These are phyloP conservation scores for Ophiosphaerella narmari DNA, from an alignment of 2,329 filamentous ascomycete species.

Conservation along the genomic window DNA sequence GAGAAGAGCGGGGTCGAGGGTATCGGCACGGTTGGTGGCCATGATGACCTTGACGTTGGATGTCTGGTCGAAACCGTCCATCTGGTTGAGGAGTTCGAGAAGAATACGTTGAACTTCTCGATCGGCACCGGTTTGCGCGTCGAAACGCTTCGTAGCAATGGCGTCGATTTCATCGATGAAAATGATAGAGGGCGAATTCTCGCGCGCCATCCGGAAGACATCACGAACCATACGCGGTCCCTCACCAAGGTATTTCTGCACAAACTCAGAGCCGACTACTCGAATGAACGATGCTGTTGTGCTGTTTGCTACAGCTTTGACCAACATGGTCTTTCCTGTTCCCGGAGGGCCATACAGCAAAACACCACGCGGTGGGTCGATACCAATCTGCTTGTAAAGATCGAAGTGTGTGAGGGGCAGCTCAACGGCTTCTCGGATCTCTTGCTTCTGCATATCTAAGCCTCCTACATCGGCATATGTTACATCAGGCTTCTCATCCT, in stretches of 20 bases:
- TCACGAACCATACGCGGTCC: slow-evolving; percentile 98
- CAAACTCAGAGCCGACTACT: slow-evolving; percentile 96
- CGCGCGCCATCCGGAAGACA: slow-evolving; percentile 97
- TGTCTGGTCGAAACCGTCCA: slow-evolving; percentile 99
- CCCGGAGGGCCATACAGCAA: slow-evolving; percentile 94
- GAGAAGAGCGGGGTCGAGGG: slow-evolving; percentile 90
- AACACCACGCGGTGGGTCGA: slow-evolving; percentile 95
- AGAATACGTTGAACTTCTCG: slow-evolving; percentile 98
- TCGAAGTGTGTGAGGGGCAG: slow-evolving; percentile 96
- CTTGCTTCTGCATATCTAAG: slow-evolving; percentile 99
- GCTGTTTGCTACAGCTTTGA: slow-evolving; percentile 98
- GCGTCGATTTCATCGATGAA: slow-evolving; percentile 99
- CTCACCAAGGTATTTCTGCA: slow-evolving; percentile 98
- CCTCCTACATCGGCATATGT: slow-evolving; percentile 98
- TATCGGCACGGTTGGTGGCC: slow-evolving; percentile 98
- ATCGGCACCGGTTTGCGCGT: slow-evolving; percentile 96
- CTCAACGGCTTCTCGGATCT: slow-evolving; percentile 97
- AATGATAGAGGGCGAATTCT: slow-evolving; percentile 98
- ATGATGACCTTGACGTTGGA: slow-evolving; percentile 99
- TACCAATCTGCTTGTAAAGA: slow-evolving; percentile 98
- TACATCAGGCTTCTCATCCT: slow-evolving; percentile 96
- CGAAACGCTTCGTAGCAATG: slow-evolving; percentile 98
- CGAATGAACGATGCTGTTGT: slow-evolving; percentile 98
- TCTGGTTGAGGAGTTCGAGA: slow-evolving; percentile 96
- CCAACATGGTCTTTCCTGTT: slow-evolving; percentile 95